phyloP scores from a whole-genome alignment of 2,329 filamentous ascomycete species.

The Talaromyces albobiverticillius region DNA sequence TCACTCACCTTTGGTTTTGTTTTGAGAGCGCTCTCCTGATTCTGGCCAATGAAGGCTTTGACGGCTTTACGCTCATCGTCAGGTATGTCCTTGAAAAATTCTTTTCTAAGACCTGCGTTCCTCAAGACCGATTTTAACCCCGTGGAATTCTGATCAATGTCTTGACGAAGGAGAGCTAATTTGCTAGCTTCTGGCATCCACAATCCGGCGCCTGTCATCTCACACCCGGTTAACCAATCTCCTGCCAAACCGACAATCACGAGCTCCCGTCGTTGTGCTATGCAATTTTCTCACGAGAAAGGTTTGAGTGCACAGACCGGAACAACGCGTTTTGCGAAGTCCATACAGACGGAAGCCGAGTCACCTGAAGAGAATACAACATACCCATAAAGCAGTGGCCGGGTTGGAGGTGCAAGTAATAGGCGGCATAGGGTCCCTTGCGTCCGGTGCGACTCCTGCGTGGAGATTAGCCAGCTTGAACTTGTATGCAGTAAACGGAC shows the following conservation, averaged over 20 bases:
- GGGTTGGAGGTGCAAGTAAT: constrained; percentile 82
- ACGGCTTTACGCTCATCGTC: constrained; percentile 60
- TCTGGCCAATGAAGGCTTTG: constrained; percentile 67
- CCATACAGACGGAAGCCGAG: neutral
- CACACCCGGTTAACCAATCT: neutral
- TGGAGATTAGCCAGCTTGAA: constrained; percentile 20
- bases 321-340: neutral
- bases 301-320: neutral
- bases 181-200: constrained; percentile 72
- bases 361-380: constrained; percentile 28
- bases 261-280: neutral
- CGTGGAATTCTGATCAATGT: constrained; percentile 70
- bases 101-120: constrained; percentile 58
- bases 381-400: constrained; percentile 67
- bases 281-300: neutral
- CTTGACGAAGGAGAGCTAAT: constrained; percentile 66
- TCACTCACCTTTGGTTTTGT: constrained; percentile 74
- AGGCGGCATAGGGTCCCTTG: constrained; percentile 83
- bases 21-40: constrained; percentile 74
- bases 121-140: constrained; percentile 67
- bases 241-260: neutral
- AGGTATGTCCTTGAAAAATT: constrained; percentile 60
- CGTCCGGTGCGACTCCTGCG: constrained; percentile 73
- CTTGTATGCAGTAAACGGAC: constrained; percentile 5
- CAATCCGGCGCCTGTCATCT: constrained; percentile 65